Conservation (phyloP, 2,329 filamentous ascomycete genomes). For the Emergomyces pasteurianus region DNA sequence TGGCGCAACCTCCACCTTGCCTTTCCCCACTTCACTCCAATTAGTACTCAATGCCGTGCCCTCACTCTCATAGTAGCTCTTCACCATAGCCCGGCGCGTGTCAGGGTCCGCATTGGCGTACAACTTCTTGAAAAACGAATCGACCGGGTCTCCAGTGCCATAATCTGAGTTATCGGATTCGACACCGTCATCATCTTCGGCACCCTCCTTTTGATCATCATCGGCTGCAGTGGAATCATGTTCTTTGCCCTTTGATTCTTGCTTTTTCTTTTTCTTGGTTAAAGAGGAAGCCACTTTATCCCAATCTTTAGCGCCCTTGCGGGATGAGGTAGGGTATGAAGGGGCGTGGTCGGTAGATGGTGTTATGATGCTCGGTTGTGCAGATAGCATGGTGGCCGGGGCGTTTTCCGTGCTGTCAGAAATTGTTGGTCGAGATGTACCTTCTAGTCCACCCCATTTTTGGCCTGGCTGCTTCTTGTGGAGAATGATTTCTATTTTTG, state of each 20-base stretch:
- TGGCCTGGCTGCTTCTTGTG: slow-evolving; percentile 52
- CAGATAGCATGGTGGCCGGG: slow-evolving; percentile 7
- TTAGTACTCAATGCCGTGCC: slow-evolving; percentile 87
- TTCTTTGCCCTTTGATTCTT: slow-evolving; percentile 12
- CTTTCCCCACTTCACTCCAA: slow-evolving; percentile 68
- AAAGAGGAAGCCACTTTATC: slow-evolving; percentile 57
- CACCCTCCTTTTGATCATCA: slow-evolving; percentile 19
- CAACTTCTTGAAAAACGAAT: slow-evolving; percentile 80
- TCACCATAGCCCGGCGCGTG: slow-evolving; percentile 88
- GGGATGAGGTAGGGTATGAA: slow-evolving; percentile 76
- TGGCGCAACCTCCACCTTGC: slow-evolving; percentile 47
- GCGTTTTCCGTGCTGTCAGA: slow-evolving; percentile 9
- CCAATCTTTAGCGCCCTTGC: slow-evolving; percentile 79
- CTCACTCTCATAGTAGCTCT: slow-evolving; percentile 89
- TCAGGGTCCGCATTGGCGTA: slow-evolving; percentile 68
- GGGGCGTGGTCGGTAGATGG: slow-evolving; percentile 33
- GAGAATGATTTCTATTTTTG: slow-evolving; percentile 68
- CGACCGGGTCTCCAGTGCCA: slow-evolving; percentile 50
- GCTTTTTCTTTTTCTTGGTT: slow-evolving; percentile 28
- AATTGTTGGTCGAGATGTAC: slow-evolving; percentile 17
- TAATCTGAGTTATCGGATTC: slow-evolving; percentile 43
- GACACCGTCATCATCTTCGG: slow-evolving; percentile 35
- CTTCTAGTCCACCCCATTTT: slow-evolving; percentile 57
- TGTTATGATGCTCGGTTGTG: slow-evolving; percentile 1
- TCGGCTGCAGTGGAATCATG: slow-evolving; percentile 12